Conservation (phyloP, 208 protist species). For the Leishmania braziliensis region DNA sequence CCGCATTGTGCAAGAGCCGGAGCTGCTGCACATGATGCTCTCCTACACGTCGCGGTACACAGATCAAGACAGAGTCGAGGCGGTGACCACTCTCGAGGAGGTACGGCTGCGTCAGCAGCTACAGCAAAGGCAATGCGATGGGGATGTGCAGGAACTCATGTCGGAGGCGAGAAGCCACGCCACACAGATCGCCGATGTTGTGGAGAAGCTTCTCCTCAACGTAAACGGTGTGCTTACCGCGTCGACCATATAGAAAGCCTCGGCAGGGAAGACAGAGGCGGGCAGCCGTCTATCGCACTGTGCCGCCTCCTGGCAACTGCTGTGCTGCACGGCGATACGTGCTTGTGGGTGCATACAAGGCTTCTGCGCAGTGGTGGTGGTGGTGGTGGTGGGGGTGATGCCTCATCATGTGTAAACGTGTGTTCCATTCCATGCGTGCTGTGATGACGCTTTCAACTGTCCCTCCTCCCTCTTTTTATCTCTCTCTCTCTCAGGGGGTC, state of each 20-base stretch:
- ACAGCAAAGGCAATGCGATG: background rate
- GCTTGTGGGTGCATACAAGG: background rate
- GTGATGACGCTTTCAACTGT: no score
- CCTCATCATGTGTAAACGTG: background rate
- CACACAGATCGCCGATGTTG: slow-evolving; percentile 67
- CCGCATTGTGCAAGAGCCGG: slow-evolving; percentile 58
- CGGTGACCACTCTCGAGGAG: slow-evolving; percentile 34
- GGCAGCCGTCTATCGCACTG: no score
- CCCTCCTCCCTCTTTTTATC: slow-evolving; percentile 4
- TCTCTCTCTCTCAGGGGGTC: background rate
- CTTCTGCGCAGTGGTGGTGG: background rate
- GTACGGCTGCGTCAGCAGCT: slow-evolving; percentile 15
- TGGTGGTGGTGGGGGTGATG: background rate
- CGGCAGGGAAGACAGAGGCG: background rate
- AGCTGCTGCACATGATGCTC: slow-evolving; percentile 69
- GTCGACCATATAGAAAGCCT: background rate
- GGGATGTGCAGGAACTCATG: slow-evolving; percentile 7
- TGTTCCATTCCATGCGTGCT: background rate
- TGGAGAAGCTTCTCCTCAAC: slow-evolving; percentile 78
- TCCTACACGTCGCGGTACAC: slow-evolving; percentile 75
- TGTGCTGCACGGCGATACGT: background rate
- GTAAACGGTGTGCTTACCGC: slow-evolving; percentile 44
- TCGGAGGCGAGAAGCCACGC: slow-evolving; percentile 46
- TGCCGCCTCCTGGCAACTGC: background rate
- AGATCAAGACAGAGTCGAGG: slow-evolving; percentile 37